phyloP scores from a whole-genome alignment of 768 basidiomycete species.

The Kwoniella newhampshirensis region DNA sequence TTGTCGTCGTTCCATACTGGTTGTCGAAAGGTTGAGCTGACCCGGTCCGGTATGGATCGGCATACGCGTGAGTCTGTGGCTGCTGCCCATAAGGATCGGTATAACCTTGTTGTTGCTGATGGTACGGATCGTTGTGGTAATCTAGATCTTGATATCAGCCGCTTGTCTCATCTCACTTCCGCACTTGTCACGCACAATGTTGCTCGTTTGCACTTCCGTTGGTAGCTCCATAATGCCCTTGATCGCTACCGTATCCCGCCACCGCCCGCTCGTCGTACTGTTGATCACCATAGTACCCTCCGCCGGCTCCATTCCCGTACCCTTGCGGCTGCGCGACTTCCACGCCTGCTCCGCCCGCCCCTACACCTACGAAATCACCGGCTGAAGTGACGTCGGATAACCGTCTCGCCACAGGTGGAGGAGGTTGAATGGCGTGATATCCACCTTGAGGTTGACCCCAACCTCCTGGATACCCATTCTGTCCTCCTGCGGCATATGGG shows the following conservation, averaged over 20 bases:
- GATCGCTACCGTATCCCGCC: conserved; percentile 11
- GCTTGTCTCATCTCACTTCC: background rate
- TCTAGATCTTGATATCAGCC: conserved; percentile 3
- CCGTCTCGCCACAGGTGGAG: conserved; percentile 16
- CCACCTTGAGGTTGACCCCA: conserved; percentile 8
- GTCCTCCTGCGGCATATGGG: conserved; percentile 18
- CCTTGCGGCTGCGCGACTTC: conserved; percentile 18
- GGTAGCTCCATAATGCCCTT: conserved; percentile 17
- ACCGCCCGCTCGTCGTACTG: conserved; percentile 6
- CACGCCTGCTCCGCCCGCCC: conserved; percentile 38
- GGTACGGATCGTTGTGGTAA: conserved; percentile 30
- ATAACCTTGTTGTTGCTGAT: conserved; percentile 21
- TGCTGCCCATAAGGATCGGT: conserved; percentile 6
- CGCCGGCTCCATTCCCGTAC: conserved; percentile 10
- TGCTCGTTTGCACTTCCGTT: conserved; percentile 6
- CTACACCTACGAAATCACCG: conserved; percentile 41
- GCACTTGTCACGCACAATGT: conserved; percentile 1
- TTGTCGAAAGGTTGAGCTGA: conserved; percentile 17
- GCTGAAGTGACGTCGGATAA: conserved; percentile 31
- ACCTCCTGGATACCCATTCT: conserved; percentile 11
- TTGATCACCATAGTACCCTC: conserved; percentile 25
- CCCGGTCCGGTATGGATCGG: conserved; percentile 25
- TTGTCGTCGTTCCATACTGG: conserved; percentile 5
- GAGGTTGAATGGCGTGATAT: conserved; percentile 9
- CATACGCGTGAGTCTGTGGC: background rate